Conservation (phyloP, 192 early-diverging fungal species). For the Gorgonomyces haynaldii region DNA sequence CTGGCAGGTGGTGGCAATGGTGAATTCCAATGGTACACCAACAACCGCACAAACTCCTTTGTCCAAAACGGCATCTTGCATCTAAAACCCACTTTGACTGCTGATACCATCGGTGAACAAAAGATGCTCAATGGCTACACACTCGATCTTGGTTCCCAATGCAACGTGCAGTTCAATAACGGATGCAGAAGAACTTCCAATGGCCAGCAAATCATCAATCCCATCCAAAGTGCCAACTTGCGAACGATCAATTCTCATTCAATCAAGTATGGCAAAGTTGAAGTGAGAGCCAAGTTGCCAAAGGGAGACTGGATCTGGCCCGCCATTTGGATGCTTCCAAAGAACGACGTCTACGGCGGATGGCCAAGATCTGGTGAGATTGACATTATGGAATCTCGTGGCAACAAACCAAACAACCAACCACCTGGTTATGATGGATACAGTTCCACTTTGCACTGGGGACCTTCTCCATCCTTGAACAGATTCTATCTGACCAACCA, state of each 20-base stretch:
- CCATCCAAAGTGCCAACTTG: conserved; percentile 44
- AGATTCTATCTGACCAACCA: conserved; percentile 30
- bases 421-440: conserved; percentile 18
- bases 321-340: conserved; percentile 53
- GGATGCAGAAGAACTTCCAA: conserved; percentile 11
- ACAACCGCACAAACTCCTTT: conserved; percentile 37
- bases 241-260: conserved; percentile 30
- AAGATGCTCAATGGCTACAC: conserved; percentile 21
- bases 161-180: conserved; percentile 18
- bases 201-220: conserved; percentile 42
- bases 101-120: conserved; percentile 40
- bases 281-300: conserved; percentile 45
- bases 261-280: conserved; percentile 46
- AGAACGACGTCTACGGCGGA: conserved; percentile 36
- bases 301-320: conserved; percentile 34
- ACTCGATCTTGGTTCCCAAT: conserved; percentile 11
- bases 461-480: conserved; percentile 37
- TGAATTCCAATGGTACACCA: neutral
- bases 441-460: conserved; percentile 51
- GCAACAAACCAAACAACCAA: too few species aligned
- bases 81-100: conserved; percentile 48
- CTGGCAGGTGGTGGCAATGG: neutral
- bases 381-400: conserved; percentile 44
- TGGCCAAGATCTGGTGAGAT: conserved; percentile 55
- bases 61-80: conserved; percentile 45